These are phyloP conservation scores for Viola pubescens DNA, from an alignment of 441 rosid genomes.

Conservation along the genomic window DNA sequence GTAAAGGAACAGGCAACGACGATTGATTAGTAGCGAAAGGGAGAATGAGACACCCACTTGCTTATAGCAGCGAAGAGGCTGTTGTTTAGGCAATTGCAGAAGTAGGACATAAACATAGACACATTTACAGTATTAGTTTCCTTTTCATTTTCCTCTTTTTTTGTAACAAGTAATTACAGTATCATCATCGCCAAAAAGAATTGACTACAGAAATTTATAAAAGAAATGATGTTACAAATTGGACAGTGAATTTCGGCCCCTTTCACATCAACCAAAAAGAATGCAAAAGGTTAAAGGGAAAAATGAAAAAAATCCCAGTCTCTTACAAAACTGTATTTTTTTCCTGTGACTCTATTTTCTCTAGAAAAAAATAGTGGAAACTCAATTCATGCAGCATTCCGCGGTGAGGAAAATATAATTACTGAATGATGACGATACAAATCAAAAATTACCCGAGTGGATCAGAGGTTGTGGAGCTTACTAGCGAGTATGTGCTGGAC, in stretches of 20 bases:
- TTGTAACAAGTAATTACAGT: not conserved
- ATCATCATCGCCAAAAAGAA: slow-evolving; percentile 3
- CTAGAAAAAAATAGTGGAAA: not conserved
- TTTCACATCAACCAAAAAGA: slow-evolving; percentile 2
- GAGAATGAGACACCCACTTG: too few relatives aligned
- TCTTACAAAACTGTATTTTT: slow-evolving; percentile 8
- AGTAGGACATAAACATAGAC: too few relatives aligned
- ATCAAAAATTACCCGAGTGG: not conserved
- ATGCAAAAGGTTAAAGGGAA: slow-evolving; percentile 3
- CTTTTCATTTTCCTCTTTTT: not conserved
- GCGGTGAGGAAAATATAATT: too few relatives aligned
- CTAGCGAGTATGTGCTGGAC: not conserved
- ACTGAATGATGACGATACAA: too few relatives aligned
- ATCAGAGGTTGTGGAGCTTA: not conserved
- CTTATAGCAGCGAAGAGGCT: too few relatives aligned
- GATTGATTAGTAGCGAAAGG: too few relatives aligned
- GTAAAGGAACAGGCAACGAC: too few relatives aligned
- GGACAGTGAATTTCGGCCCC: slow-evolving; percentile 13
- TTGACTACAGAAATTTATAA: not conserved
- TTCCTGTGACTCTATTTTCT: slow-evolving; percentile 10
- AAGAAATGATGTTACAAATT: slow-evolving; percentile 11
- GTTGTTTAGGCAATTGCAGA: too few relatives aligned
- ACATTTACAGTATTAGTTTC: not conserved
- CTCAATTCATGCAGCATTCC: not conserved
- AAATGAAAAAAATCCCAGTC: slow-evolving; percentile 18